These are phyloP conservation scores for Daldinia caldariorum DNA, from an alignment of 495 filamentous ascomycete genomes.

Conservation along the genomic window DNA sequence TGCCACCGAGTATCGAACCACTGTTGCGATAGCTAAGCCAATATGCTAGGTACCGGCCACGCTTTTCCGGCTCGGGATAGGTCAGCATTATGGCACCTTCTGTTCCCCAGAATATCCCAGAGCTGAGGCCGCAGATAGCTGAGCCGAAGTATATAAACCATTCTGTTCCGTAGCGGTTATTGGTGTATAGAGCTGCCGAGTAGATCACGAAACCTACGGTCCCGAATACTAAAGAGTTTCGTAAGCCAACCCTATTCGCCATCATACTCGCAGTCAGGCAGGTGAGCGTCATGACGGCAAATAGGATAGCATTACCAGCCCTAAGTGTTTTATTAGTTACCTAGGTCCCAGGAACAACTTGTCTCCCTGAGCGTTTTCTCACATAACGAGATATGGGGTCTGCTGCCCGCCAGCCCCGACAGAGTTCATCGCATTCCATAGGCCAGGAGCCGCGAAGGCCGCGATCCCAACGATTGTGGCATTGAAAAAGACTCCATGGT, in stretches of 20 bases:
- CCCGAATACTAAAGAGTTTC: constrained; percentile 15
- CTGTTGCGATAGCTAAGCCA: constrained; percentile 27
- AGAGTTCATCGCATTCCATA: constrained; percentile 30
- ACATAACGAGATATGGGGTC: constrained; percentile 19
- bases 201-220: constrained; percentile 19
- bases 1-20: constrained; percentile 18
- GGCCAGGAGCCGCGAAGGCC: constrained; percentile 15
- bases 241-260: constrained; percentile 15
- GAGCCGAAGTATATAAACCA: constrained; percentile 25
- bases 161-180: constrained; percentile 9
- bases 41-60: constrained; percentile 22
- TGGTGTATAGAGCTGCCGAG: constrained; percentile 13
- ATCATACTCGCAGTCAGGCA: constrained; percentile 22
- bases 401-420: constrained; percentile 19
- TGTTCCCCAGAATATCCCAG: constrained; percentile 21
- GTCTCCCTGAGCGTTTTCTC: neutral
- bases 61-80: constrained; percentile 25
- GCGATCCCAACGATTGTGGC: constrained; percentile 25
- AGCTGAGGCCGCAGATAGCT: constrained; percentile 13
- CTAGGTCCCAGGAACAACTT: too few species aligned
- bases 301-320: constrained; percentile 21
- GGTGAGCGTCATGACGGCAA: constrained; percentile 18
- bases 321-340: constrained; percentile 4
- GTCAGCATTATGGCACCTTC: constrained; percentile 22
- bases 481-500: constrained; percentile 23